Conservation (phyloP, 257 asterid species). For the Linderniella brevidens region DNA sequence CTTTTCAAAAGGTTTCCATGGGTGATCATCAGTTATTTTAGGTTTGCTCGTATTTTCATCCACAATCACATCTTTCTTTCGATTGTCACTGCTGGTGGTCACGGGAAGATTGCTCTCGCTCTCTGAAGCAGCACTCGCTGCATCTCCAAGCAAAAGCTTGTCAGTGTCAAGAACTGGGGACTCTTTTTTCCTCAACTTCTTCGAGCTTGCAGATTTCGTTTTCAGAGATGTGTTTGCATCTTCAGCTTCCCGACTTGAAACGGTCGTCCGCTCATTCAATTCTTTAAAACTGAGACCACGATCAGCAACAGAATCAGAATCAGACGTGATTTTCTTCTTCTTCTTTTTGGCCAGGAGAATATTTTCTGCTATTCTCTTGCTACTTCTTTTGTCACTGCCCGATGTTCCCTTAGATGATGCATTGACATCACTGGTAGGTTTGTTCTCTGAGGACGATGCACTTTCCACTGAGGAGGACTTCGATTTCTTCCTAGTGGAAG, state of each 20-base stretch:
- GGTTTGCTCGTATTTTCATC: conserved; percentile 32
- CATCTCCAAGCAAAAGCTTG: conserved; percentile 31
- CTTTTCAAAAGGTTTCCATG: conserved; percentile 82
- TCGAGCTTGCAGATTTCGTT: conserved; percentile 29
- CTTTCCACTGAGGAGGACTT: conserved; percentile 40
- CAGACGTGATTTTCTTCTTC: conserved; percentile 55
- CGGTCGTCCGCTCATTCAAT: conserved; percentile 18
- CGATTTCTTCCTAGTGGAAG: conserved; percentile 29
- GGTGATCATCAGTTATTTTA: conserved; percentile 28
- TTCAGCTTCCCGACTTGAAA: conserved; percentile 27
- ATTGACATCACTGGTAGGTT: no score
- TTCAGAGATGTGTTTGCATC: conserved; percentile 23
- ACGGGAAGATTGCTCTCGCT: conserved; percentile 23
- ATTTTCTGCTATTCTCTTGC: conserved; percentile 89
- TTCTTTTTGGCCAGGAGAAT: conserved; percentile 47
- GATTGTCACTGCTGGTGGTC: conserved; percentile 26
- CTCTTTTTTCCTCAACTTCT: conserved; percentile 42
- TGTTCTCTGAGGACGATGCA: conserved; percentile 13
- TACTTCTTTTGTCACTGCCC: conserved; percentile 43
- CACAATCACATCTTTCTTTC: conserved; percentile 30
- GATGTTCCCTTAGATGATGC: conserved; percentile 15
- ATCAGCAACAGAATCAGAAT: conserved; percentile 38
- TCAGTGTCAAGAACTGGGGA: conserved; percentile 22
- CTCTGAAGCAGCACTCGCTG: conserved; percentile 34
- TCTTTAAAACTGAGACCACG: conserved; percentile 30